These are phyloP conservation scores for Tolypocladium capitatum DNA, from an alignment of 2,329 filamentous ascomycete species.

Conservation along the genomic window DNA sequence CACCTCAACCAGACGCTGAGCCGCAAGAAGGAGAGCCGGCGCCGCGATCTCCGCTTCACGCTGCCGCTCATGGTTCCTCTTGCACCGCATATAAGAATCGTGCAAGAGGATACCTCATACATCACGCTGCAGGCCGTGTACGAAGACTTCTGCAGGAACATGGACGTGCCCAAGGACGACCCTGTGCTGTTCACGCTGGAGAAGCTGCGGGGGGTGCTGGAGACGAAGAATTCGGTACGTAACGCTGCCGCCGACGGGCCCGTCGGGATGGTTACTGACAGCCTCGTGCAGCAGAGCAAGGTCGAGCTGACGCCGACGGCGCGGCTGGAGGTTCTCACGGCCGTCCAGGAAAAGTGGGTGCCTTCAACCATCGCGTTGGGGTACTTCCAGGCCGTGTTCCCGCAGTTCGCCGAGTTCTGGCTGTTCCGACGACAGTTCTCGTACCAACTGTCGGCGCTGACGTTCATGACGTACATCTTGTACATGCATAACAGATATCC, in stretches of 20 bases:
- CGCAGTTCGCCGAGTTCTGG: slow-evolving; percentile 90
- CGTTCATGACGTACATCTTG: slow-evolving; percentile 98
- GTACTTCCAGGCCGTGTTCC: slow-evolving; percentile 81
- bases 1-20: slow-evolving; percentile 88
- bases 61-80: slow-evolving; percentile 91
- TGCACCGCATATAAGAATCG: slow-evolving; percentile 85
- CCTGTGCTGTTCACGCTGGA: slow-evolving; percentile 93
- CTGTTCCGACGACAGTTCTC: slow-evolving; percentile 95
- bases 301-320: slow-evolving; percentile 59
- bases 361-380: slow-evolving; percentile 69
- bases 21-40: slow-evolving; percentile 88
- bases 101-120: slow-evolving; percentile 90
- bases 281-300: slow-evolving; percentile 36
- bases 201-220: slow-evolving; percentile 66
- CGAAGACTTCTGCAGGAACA: slow-evolving; percentile 86
- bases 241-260: neutral
- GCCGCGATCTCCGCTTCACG: slow-evolving; percentile 90
- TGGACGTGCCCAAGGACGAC: slow-evolving; percentile 84
- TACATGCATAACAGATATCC: slow-evolving; percentile 95
- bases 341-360: slow-evolving; percentile 90
- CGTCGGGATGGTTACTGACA: slow-evolving; percentile 4
- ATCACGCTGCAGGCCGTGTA: slow-evolving; percentile 90
- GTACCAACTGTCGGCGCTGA: slow-evolving; percentile 86
- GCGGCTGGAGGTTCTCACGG: slow-evolving; percentile 80
- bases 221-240: slow-evolving; percentile 50